Evolutionary conservation across 352 stramenopile genomes (phyloP), one percentile per base, ranked within the genome.

Genomic region (Globisporangium cylindrosporum): DNA sequence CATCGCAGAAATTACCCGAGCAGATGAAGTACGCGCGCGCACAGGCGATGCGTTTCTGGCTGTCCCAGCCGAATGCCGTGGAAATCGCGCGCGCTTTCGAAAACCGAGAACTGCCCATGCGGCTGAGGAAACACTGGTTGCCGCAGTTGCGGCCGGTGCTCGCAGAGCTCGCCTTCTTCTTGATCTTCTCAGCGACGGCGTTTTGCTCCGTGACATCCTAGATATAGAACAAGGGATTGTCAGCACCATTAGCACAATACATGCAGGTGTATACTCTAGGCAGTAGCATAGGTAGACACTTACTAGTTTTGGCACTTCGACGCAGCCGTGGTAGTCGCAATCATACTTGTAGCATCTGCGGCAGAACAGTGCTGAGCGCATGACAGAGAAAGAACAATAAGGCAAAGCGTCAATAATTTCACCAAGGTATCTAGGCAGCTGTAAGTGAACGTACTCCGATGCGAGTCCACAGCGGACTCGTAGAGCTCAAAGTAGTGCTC

Each of bases 261-360:
- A 36, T 1, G 9, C 5, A 14, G n/a, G 4, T 14, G 6, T 7
- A 5, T 20, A n/a, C 41, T 22, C 41, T 20, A n/a, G 2, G 24
- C 7, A 18, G 6, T 38, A 38, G 32, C 8, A 38, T 41, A 25
- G 4, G 8, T 36, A 62, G 32, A 36, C 7, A 59, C 68, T n/a
- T 62, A 90, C 85, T 60, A 94, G 76, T 65, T 87, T 84, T 0
- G 84, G 78, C 1, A 81, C 69, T 32, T 86, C 81, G 4, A 74
- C 27, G 29, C 80, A 90, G 51, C 82, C 84, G 62, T 95, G 88
- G 62, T 94, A 93, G 64, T 95, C 82, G 57, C 88, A 95, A 69
- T 95, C 88, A 60, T 95, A 95, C 14, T 89, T 78, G 68, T 88
- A 93, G 69, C 88, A 95, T n/a, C 81, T 73, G 29, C 86, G 77